phyloP scores from a whole-genome alignment of 2,329 filamentous ascomycete genomes.

The Curvularia spicifera region DNA sequence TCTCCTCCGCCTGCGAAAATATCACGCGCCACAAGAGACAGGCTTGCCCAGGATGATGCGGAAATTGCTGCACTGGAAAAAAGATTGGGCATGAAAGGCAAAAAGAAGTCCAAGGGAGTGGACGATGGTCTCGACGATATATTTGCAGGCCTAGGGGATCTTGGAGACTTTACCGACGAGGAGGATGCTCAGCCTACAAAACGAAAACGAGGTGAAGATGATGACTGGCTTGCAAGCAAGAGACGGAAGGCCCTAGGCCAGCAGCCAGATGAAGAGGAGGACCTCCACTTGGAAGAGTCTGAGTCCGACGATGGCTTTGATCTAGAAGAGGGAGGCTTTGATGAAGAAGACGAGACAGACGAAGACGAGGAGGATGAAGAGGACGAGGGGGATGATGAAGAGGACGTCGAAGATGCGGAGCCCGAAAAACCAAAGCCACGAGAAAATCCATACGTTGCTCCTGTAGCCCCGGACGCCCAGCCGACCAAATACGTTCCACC shows the following conservation, averaged over 20 bases:
- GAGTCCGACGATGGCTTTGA: constrained; percentile 42
- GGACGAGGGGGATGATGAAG: constrained; percentile 33
- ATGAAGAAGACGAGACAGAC: constrained; percentile 26
- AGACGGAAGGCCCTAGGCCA: constrained; percentile 57
- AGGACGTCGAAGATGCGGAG: constrained; percentile 36
- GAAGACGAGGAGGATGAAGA: constrained; percentile 44
- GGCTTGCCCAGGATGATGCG: constrained; percentile 78
- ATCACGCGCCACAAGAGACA: constrained; percentile 59
- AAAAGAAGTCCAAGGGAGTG: constrained; percentile 71
- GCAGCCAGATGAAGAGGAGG: constrained; percentile 29
- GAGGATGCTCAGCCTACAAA: constrained; percentile 58
- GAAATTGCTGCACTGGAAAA: constrained; percentile 89
- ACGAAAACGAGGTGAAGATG: constrained; percentile 64
- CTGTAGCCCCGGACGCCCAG: constrained; percentile 56
- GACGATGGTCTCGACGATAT: constrained; percentile 86
- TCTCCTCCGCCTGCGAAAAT: constrained; percentile 35
- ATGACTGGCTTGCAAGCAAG: constrained; percentile 66
- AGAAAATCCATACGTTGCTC: constrained; percentile 91
- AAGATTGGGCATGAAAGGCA: constrained; percentile 80
- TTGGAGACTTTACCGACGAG: constrained; percentile 58
- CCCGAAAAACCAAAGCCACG: constrained; percentile 55
- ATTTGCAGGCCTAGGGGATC: constrained; percentile 69
- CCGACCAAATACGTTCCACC: constrained; percentile 85
- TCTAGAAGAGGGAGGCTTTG: constrained; percentile 24
- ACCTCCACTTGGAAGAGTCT: constrained; percentile 32